Evolutionary conservation across 2,329 filamentous ascomycete species (phyloP), one percentile per base, ranked within the genome.

Genomic region (Xylaria sp.): DNA sequence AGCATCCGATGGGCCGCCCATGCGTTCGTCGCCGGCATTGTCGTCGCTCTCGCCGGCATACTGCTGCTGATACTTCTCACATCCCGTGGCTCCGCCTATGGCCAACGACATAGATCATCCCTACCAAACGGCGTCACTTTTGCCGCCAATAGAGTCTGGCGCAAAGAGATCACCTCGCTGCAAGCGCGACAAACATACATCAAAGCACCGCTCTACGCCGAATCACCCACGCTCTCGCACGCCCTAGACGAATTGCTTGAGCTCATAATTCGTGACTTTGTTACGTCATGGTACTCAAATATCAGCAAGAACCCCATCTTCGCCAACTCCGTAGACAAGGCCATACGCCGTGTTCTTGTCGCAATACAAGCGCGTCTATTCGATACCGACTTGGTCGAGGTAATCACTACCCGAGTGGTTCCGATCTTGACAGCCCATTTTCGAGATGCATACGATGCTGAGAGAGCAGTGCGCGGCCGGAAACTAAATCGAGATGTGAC

Each of bases 371-470:
- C 94, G 76, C 88, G 91, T 70, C 81, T 97, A 49, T 83, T 90
- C 68, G 87, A 89, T 44, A 87, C 94, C 73, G 96, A 99, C 80
- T 81, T 97, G 71, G 93, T 96, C 59, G 94, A 96, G 75, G 85
- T 95, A 54, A 84, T 93, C 54, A 94, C 95, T 20, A 92, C 91
- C 69, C 90, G 91, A 44, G 86, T 98, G 56, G 90, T 97, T 46
- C 97, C 97, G 13, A 89, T 98, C 67, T 79, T 99, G 73, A 98
- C 95, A 36, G 86, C 89, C 10, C 96, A 99, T 80, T 89, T 99
- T 75, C 92, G 89, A 73, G 93, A 97, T 73, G 97, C 97, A 74
- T 93, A 94, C 79, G 90, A 96, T 72, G 96, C 96, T 0, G 96
- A 99, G 82, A 88, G 92, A 66, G 87, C 89, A 9, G 93, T 99